Evolutionary conservation across 2,329 filamentous ascomycete species (phyloP).

Genomic region (Drechslera avenae): DNA sequence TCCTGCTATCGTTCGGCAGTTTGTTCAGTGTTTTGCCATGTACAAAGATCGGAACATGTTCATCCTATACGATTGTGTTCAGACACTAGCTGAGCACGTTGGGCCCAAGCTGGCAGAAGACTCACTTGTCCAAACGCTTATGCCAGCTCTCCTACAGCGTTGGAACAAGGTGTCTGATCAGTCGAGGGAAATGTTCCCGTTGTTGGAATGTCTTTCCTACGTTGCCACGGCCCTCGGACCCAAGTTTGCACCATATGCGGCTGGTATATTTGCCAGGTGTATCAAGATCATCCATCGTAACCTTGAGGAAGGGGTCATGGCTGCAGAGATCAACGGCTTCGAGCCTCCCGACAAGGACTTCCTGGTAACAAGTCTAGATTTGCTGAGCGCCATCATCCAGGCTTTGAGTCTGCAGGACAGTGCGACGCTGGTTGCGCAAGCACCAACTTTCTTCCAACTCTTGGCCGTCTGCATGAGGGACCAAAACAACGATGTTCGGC

Average conservation of each 20-base stretch:
- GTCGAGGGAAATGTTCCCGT: conserved; percentile 89
- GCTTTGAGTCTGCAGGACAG: conserved; percentile 77
- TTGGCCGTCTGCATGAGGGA: conserved; percentile 93
- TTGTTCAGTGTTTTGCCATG: conserved; percentile 86
- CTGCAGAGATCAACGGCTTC: conserved; percentile 68
- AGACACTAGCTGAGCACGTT: conserved; percentile 92
- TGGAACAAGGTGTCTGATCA: conserved; percentile 88
- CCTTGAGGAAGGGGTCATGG: conserved; percentile 77
- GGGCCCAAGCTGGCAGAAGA: conserved; percentile 79
- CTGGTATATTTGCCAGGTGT: conserved; percentile 85
- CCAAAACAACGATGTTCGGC: conserved; percentile 85
- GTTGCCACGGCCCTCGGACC: conserved; percentile 84
- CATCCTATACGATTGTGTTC: conserved; percentile 97
- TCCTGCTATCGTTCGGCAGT: conserved; percentile 87
- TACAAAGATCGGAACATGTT: conserved; percentile 99
- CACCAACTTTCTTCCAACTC: conserved; percentile 87
- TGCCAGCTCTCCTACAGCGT: conserved; percentile 88
- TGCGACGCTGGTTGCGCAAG: conserved; percentile 73
- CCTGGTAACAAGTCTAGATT: conserved; percentile 89
- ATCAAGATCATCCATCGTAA: conserved; percentile 91
- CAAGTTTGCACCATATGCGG: conserved; percentile 82
- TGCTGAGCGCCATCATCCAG: conserved; percentile 91
- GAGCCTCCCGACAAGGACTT: conserved; percentile 96
- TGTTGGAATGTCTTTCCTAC: conserved; percentile 96
- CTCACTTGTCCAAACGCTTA: conserved; percentile 80